Conservation (phyloP, 2,329 filamentous ascomycete genomes). For the Nemania sp. region DNA sequence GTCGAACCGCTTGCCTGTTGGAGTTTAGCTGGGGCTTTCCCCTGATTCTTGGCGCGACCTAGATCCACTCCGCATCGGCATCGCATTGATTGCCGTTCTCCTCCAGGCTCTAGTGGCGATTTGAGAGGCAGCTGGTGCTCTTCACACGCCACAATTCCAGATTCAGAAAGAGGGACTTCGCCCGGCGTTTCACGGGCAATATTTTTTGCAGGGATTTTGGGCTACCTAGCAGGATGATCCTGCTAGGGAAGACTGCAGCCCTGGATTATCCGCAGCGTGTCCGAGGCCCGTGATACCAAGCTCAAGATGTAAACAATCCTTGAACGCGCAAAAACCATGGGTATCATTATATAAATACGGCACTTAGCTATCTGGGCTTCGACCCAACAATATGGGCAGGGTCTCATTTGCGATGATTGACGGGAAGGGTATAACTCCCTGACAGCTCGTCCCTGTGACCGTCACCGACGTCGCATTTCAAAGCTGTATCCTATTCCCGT, state of each 20-base stretch:
- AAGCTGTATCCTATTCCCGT: conserved; percentile 19
- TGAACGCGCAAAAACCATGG: background rate
- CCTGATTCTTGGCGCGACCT: conserved; percentile 23
- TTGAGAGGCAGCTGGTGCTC: background rate
- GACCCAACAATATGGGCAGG: background rate
- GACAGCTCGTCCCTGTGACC: background rate
- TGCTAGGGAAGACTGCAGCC: background rate
- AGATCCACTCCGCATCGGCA: conserved; percentile 18
- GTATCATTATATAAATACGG: background rate
- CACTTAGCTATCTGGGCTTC: background rate
- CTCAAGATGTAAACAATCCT: background rate
- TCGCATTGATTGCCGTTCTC: conserved; percentile 1
- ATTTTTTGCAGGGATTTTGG: conserved; percentile 7
- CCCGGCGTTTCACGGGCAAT: conserved; percentile 6
- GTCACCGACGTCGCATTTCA: conserved; percentile 12
- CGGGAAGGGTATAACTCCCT: background rate
- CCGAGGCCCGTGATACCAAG: background rate
- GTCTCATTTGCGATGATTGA: background rate
- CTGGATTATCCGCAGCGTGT: background rate
- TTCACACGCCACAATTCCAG: background rate
- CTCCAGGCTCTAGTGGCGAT: background rate
- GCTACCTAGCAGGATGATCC: conserved; percentile 1
- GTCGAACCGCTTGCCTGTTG: conserved; percentile 26
- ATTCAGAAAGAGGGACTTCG: background rate
- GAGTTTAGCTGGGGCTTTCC: conserved; percentile 14